These are phyloP conservation scores for Zygosaccharomyces pseudobailii DNA, from an alignment of 1,139 yeast genomes.

Conservation along the genomic window DNA sequence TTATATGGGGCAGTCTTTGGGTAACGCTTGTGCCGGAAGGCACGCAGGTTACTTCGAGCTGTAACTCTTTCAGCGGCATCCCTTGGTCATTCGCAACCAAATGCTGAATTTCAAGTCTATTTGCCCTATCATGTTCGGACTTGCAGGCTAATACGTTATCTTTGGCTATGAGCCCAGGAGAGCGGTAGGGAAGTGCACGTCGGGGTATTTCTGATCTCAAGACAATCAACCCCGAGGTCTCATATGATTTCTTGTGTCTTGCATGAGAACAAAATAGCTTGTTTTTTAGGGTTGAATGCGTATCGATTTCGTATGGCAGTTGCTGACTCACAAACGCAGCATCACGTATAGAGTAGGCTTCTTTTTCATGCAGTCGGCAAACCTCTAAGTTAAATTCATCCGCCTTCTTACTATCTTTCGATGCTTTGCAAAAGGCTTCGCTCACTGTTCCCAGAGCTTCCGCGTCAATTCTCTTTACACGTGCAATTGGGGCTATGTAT, in stretches of 20 bases:
- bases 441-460: neutral
- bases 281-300: neutral
- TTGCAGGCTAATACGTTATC: slow-evolving; percentile 28
- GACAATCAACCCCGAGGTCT: slow-evolving; percentile 20
- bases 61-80: slow-evolving; percentile 24
- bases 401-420: neutral
- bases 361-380: neutral
- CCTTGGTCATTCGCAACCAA: slow-evolving; percentile 27
- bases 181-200: slow-evolving; percentile 35
- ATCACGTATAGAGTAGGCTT: too few species aligned
- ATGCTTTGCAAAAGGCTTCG: neutral
- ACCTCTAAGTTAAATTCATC: neutral
- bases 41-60: slow-evolving; percentile 28
- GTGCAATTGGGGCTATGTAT: neutral
- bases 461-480: neutral
- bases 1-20: slow-evolving; percentile 28
- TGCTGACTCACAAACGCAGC: neutral
- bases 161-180: slow-evolving; percentile 34
- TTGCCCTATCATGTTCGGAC: slow-evolving; percentile 28
- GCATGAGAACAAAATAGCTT: neutral
- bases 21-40: slow-evolving; percentile 26
- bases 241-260: neutral
- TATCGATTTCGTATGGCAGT: neutral
- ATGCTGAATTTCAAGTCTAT: slow-evolving; percentile 27
- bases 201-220: slow-evolving; percentile 20